These are phyloP conservation scores for Stemphylium beticola DNA, from an alignment of 2,329 filamentous ascomycete genomes.

Conservation along the genomic window DNA sequence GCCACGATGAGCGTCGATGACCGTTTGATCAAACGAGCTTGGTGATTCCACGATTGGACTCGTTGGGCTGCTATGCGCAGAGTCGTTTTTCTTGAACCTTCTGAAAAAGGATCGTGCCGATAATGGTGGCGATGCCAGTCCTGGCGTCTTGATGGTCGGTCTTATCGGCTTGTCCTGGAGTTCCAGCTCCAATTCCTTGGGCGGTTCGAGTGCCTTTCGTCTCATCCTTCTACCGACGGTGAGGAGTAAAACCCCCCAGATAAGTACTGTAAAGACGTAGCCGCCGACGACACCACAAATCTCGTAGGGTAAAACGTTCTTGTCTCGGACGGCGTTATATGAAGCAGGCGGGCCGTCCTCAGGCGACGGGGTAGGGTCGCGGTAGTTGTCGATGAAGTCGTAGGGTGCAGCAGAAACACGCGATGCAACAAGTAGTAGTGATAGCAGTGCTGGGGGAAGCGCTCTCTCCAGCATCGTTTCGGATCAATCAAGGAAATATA, in stretches of 20 bases:
- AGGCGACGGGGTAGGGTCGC: conserved; percentile 34
- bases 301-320: conserved; percentile 74
- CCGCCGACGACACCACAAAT: conserved; percentile 83
- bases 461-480: conserved; percentile 38
- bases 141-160: conserved; percentile 34
- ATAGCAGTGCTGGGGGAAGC: conserved; percentile 33
- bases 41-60: conserved; percentile 63
- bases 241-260: conserved; percentile 69
- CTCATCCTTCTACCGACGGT: conserved; percentile 54
- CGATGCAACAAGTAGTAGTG: conserved; percentile 34
- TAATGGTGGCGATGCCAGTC: conserved; percentile 28
- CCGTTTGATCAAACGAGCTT: conserved; percentile 74
- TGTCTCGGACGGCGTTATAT: conserved; percentile 39
- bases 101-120: conserved; percentile 44
- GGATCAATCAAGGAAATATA: conserved; percentile 5
- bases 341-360: conserved; percentile 40
- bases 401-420: conserved; percentile 31
- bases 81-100: conserved; percentile 43
- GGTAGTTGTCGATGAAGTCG: conserved; percentile 37
- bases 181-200: conserved; percentile 61
- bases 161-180: conserved; percentile 57
- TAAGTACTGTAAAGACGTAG: conserved; percentile 77
- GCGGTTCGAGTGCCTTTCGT: conserved; percentile 57
- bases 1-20: conserved; percentile 75
- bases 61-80: conserved; percentile 31